Base-by-base conservation (phyloP, 2,329 filamentous ascomycete species). In the Daldinia eschscholtzii region DNA sequence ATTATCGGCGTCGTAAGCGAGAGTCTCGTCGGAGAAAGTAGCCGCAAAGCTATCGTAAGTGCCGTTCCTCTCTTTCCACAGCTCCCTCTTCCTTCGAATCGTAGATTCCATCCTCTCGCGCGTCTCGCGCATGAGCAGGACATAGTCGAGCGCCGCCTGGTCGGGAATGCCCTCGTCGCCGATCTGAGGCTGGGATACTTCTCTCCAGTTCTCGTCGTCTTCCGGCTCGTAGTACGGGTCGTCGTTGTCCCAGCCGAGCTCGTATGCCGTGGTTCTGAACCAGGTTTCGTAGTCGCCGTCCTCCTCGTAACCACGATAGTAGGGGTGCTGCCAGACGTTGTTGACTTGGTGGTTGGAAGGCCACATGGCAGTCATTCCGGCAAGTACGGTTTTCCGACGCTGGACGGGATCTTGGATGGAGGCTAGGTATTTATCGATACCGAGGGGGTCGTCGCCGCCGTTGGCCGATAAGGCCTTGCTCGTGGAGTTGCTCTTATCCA, bases 131-230 rank as follows among this genome's bases (percentile, higher is more conserved):
- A 71, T 65, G 26, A 55, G 28, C 0, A 68, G 30, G 1, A 74
- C 63, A 42, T 70, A 70, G 3, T 58, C 35, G 12, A 73, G 62
- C 6, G 73, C 72, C 1, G 59, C 12, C 44, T 74, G 58, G 44
- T 71, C 56, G 18, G 74, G 67, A 10, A 74, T 73, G 7, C 72
- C 73, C 15, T 63, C 44, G 1, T 75, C 71, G 1, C 71, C 72
- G 52, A 75, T 69, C 44, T 72, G 44, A 7, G 73, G 73, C 41
- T 68, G 44, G 65, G 52, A 68, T 15, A 73, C 42, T 4, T 75
- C 66, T 0, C 56, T 61, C 41, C 28, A 39, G 7, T 20, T 9
- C 30, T 13, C 30, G n/a, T 55, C 50, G n/a, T 55, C 50, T 5
- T 55, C 50, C 1, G 30, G 50, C n/a, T 37, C 20, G n/a, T 37